phyloP scores from a whole-genome alignment of 257 asterid genomes.

The Voacanga thouarsii region DNA sequence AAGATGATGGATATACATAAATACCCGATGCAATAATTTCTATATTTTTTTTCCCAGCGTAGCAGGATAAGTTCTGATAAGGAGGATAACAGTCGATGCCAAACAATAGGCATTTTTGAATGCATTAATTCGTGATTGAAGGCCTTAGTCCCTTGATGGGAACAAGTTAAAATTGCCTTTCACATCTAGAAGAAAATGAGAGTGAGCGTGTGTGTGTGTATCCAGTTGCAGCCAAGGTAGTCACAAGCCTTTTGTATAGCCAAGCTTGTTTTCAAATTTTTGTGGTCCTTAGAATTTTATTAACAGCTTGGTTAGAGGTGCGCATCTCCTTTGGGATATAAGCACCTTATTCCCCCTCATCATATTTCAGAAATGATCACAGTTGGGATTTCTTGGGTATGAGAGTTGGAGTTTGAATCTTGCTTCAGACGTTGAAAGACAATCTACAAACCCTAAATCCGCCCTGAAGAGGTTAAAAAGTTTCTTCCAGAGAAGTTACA shows the following conservation, averaged over 20 bases:
- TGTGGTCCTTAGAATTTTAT: not conserved
- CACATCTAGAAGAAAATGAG: not conserved
- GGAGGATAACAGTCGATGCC: not conserved
- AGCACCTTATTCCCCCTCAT: too few species aligned
- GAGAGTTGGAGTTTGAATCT: too few species aligned
- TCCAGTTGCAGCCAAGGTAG: not conserved
- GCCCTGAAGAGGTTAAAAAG: too few species aligned
- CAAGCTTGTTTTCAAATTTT: not conserved
- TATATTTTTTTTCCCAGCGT: not conserved
- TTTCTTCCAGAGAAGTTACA: too few species aligned
- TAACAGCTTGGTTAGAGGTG: not conserved
- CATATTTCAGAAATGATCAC: too few species aligned
- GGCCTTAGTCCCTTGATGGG: not conserved
- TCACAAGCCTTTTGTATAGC: not conserved
- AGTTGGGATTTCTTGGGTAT: too few species aligned
- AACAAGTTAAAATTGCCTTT: not conserved
- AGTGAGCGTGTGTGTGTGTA: too few species aligned
- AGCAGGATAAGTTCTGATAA: not conserved
- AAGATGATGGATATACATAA: too few species aligned
- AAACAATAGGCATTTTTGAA: not conserved
- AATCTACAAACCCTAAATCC: too few species aligned
- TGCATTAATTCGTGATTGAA: not conserved
- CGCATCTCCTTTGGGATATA: not conserved
- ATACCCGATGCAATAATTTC: too few species aligned
- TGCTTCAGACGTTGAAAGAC: too few species aligned